These are phyloP conservation scores for Solanum paucissectum DNA, from an alignment of 257 asterid species.

Conservation along the genomic window DNA sequence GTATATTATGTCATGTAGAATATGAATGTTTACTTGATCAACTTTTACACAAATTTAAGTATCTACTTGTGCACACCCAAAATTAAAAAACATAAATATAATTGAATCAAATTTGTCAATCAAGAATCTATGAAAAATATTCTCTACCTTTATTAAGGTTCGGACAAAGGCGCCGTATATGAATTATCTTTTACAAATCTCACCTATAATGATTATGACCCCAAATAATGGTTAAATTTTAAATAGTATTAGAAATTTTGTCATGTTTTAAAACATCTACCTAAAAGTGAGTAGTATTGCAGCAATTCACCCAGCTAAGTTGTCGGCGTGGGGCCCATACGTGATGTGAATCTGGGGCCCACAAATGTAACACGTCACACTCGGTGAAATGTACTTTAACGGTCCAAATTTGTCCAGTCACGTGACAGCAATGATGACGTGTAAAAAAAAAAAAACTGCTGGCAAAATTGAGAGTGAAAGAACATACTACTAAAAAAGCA, in stretches of 20 bases:
- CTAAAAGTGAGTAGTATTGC: not conserved
- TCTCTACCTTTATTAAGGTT: no score
- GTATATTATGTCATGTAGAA: not conserved
- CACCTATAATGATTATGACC: no score
- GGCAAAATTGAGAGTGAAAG: not conserved
- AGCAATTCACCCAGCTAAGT: not conserved
- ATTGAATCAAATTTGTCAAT: not conserved
- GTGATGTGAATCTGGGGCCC: not conserved
- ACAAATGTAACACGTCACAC: not conserved
- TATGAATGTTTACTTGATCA: no score
- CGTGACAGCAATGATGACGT: not conserved
- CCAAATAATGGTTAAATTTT: not conserved
- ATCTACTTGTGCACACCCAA: accelerated
- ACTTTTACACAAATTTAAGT: no score
- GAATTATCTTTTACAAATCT: no score
- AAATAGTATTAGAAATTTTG: not conserved
- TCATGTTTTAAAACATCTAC: not conserved
- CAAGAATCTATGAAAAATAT: no score
- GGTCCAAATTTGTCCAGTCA: constrained; percentile 7
- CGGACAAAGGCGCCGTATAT: no score
- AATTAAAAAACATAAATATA: no score
- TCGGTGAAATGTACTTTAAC: not conserved
- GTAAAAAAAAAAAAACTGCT: not conserved
- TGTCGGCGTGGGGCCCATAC: not conserved
- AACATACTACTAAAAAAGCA: not conserved